Evolutionary conservation across 257 asterid genomes (phyloP).

Genomic region (Mentha longifolia): DNA sequence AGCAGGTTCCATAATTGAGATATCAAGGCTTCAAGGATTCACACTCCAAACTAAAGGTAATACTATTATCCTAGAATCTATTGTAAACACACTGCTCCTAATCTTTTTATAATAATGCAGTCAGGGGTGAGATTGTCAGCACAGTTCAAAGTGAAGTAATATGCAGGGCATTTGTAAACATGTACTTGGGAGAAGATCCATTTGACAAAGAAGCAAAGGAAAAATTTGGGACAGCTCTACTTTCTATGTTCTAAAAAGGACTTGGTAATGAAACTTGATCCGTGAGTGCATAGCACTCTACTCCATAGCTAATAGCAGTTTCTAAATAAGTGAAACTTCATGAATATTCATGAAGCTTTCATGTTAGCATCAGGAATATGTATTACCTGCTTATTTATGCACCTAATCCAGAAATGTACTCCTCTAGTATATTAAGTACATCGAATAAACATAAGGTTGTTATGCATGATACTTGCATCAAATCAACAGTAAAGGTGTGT

Average conservation of each 20-base stretch:
- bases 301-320: slow-evolving; percentile 41
- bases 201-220: slow-evolving; percentile 80
- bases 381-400: slow-evolving; percentile 27
- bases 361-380: slow-evolving; percentile 29
- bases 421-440: slow-evolving; percentile 14
- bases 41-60: slow-evolving; percentile 76
- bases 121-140: slow-evolving; percentile 64
- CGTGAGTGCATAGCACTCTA: slow-evolving; percentile 42
- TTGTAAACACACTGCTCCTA: not conserved
- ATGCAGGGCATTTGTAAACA: slow-evolving; percentile 68
- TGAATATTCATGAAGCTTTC: slow-evolving; percentile 25
- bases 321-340: slow-evolving; percentile 39
- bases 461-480: not conserved
- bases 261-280: slow-evolving; percentile 37
- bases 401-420: slow-evolving; percentile 21
- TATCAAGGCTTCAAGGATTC: slow-evolving; percentile 75
- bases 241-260: slow-evolving; percentile 51
- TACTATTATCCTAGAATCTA: not conserved
- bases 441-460: slow-evolving; percentile 20
- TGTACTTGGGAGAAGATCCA: slow-evolving; percentile 78
- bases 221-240: slow-evolving; percentile 61
- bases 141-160: slow-evolving; percentile 69
- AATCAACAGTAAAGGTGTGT: not conserved
- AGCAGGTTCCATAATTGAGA: slow-evolving; percentile 74
- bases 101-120: slow-evolving; percentile 46